These are phyloP conservation scores for Trichosporon faecale DNA, from an alignment of 1,284 basidiomycete species.

Conservation along the genomic window DNA sequence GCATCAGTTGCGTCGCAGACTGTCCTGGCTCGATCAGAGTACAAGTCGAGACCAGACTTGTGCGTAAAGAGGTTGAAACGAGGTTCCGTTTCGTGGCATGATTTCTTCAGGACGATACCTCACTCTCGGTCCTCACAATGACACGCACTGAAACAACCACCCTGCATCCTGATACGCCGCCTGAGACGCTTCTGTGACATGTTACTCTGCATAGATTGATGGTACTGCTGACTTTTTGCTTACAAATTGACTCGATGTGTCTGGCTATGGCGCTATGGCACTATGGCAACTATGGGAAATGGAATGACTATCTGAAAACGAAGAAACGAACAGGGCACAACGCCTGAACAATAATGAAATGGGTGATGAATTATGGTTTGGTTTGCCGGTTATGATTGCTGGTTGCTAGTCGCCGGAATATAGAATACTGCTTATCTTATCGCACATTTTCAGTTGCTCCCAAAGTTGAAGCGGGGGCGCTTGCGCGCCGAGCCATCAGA, in stretches of 20 bases:
- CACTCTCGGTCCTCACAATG: no score
- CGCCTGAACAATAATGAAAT: background rate
- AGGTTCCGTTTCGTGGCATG: no score
- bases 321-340: background rate
- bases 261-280: background rate
- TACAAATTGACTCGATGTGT: background rate
- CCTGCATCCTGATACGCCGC: background rate
- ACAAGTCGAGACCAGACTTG: no score
- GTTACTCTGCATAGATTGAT: background rate
- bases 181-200: background rate
- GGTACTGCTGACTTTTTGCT: background rate
- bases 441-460: background rate
- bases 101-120: no score
- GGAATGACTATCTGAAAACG: background rate
- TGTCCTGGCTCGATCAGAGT: no score
- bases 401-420: background rate
- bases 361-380: background rate
- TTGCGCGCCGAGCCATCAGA: conserved; percentile 4
- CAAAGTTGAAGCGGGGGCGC: conserved; percentile 10
- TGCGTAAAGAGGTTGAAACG: no score
- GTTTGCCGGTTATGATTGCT: background rate
- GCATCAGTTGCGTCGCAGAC: no score
- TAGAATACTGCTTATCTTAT: conserved; percentile 3
- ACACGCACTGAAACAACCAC: background rate
- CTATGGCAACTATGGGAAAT: background rate